phyloP scores from a whole-genome alignment of 805 yeast species.

The Candida boidinii region DNA sequence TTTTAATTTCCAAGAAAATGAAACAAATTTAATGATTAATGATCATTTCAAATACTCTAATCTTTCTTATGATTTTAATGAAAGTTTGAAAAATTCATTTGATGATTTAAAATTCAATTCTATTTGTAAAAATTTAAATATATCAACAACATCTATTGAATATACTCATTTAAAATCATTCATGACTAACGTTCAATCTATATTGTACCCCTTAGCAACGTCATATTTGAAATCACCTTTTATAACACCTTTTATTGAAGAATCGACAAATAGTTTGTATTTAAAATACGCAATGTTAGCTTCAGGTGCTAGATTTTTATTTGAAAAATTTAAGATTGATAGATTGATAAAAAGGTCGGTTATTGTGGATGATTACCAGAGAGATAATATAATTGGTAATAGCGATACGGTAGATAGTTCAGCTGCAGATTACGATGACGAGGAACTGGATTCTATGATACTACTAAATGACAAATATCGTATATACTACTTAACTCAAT shows the following conservation, averaged over 20 bases:
- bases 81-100: slow-evolving; percentile 11
- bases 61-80: slow-evolving; percentile 13
- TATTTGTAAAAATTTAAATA: slow-evolving; percentile 12
- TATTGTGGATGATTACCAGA: slow-evolving; percentile 5
- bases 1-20: slow-evolving; percentile 1
- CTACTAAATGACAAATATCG: slow-evolving; percentile 45
- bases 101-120: slow-evolving; percentile 9
- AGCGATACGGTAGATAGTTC: background rate
- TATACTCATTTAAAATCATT: slow-evolving; percentile 18
- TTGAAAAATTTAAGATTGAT: slow-evolving; percentile 18
- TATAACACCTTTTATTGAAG: slow-evolving; percentile 15
- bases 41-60: slow-evolving; percentile 1
- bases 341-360: slow-evolving; percentile 3
- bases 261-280: slow-evolving; percentile 39
- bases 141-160: slow-evolving; percentile 10
- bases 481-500: slow-evolving; percentile 53
- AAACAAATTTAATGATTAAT: background rate
- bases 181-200: slow-evolving; percentile 19
- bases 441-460: slow-evolving; percentile 13
- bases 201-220: slow-evolving; percentile 19
- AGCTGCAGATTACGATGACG: slow-evolving; percentile 3
- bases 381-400: too few species aligned
- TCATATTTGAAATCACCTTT: slow-evolving; percentile 20
- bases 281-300: slow-evolving; percentile 61
- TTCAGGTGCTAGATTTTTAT: slow-evolving; percentile 51